Conservation (phyloP, 2,329 filamentous ascomycete genomes). For the Lecanicillium sp. region DNA sequence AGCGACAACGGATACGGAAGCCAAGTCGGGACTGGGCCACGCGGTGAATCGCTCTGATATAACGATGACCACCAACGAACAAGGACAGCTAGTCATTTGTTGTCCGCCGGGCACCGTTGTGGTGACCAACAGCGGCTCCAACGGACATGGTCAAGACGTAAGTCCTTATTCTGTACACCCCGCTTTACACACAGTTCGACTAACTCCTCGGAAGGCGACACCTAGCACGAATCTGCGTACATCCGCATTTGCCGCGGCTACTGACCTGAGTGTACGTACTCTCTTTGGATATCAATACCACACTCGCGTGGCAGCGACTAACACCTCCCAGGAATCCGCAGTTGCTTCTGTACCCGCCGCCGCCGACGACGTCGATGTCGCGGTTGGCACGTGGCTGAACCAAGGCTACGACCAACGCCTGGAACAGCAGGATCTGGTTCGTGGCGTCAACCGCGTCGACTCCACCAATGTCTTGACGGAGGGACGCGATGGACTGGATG, state of each 20-base stretch:
- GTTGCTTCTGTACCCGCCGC: conserved; percentile 6
- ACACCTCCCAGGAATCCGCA: conserved; percentile 15
- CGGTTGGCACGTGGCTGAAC: conserved; percentile 6
- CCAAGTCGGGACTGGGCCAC: not conserved
- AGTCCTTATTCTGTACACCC: conserved; percentile 1
- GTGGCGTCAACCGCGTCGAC: too few species aligned
- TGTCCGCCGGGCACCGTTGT: conserved; percentile 8
- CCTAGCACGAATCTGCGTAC: conserved; percentile 7
- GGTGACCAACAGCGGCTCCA: conserved; percentile 2
- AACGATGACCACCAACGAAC: conserved; percentile 5
- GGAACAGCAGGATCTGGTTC: not conserved
- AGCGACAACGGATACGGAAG: not conserved
- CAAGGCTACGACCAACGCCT: not conserved
- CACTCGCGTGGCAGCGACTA: conserved; percentile 10
- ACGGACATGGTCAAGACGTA: conserved; percentile 10
- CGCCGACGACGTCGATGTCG: not conserved
- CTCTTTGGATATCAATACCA: conserved; percentile 1
- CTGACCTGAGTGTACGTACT: conserved; percentile 14
- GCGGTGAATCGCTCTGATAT: conserved; percentile 4
- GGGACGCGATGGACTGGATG: not conserved
- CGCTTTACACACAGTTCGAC: conserved; percentile 1
- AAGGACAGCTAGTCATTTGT: conserved; percentile 8
- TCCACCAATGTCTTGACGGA: not conserved
- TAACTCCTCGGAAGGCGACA: conserved; percentile 14
- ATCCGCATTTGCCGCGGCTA: conserved; percentile 8